Base-by-base conservation (phyloP, 2,329 filamentous ascomycete species). In the Fusarium chuoi region DNA sequence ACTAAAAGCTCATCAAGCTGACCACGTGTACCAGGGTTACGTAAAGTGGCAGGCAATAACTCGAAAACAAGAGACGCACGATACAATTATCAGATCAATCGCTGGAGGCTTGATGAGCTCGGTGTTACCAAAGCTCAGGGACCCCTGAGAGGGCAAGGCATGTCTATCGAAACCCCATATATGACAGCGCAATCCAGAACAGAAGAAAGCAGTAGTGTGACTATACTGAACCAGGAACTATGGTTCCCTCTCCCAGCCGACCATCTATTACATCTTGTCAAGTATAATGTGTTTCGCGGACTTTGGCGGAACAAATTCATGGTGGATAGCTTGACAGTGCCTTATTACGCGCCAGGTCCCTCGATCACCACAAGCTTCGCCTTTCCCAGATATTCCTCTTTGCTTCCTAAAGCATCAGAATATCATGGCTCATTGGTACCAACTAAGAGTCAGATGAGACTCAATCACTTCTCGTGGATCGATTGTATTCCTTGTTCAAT, bases 91-190 rank as follows among this genome's bases (percentile, higher is more conserved):
- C 38, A 48, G 17, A 36, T 64, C 5, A 48, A 20, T 14, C 36
- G 55, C 17, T 61, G 44, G 55, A 18, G 61, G 3, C 55, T 64
- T 0, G 61, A 64, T 36, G 55, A 64, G 22, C 15, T 33, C 4
- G 15, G 1, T 26, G 0, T 6, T 18, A 17, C 7, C 1, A 6
- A 7, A 14, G 0, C 35, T 7, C 3, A 5, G 5, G 12, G 13
- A 1, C 17, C 1, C 41, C 18, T 10, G 5, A 22, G 22, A 9
- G 4, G 10, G 14, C 28, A 28, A 28, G 28, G 28, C 28, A 7
- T 28, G 28, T 14, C 36, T 18, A 0, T 4, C 17, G 3, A 5
- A 7, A 1, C 14, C 8, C 7, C 2, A 8, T 6, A 7, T 1
- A 48, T 1, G 18, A 18, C 13, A 26, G 0, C 8, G 9, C 14